Evolutionary conservation across 2,329 filamentous ascomycete species (phyloP), one percentile per base, ranked within the genome.

Genomic region (Aureobasidium mangrovei): DNA sequence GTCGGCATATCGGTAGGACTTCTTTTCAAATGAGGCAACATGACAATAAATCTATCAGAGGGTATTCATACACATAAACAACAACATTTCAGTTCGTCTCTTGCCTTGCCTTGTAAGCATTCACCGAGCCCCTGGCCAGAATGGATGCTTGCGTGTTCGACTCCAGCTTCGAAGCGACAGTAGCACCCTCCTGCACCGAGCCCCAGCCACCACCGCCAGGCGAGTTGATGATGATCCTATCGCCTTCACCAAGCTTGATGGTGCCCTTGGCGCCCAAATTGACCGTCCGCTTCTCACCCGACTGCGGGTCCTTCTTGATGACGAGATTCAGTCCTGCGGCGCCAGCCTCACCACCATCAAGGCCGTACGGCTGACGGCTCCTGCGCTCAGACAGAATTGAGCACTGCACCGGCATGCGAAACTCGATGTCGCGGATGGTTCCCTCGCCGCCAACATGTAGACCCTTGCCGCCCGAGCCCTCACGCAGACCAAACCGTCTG

Each of bases 281-380:
- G 9, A 55, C 45, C 10, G 38, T 24, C 26, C 53, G 49, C 26
- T 55, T 38, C 26, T 55, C 45, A 2, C 31, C 43, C 4, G 53
- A 49, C 9, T 49, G 27, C 32, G 32, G 26, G 7, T 55, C 40
- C 8, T 64, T 64, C 4, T 57, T 55, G 5, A 91, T 81, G 89
- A 90, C 95, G 41, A 91, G 73, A 61, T 95, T 95, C 57, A 90
- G 71, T 0, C 90, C 90, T 43, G 85, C 83, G 61, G 81, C 71
- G 0, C 81, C 90, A 56, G 89, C 83, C 51, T 82, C 83, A 2
- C 90, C 90, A 0, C 90, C 90, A 29, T 82, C 82, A 57, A 95
- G 76, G 0, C 90, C 89, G 60, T 88, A 94, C 1, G 88, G 88
- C 44, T 79, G 75, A 56, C 85, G 81, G 0, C 89, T 84, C 26